Evolutionary conservation across 202 grass and related monocot species (phyloP), one percentile per base, ranked within the genome.

Genomic region (Brachypodium distachyon): DNA sequence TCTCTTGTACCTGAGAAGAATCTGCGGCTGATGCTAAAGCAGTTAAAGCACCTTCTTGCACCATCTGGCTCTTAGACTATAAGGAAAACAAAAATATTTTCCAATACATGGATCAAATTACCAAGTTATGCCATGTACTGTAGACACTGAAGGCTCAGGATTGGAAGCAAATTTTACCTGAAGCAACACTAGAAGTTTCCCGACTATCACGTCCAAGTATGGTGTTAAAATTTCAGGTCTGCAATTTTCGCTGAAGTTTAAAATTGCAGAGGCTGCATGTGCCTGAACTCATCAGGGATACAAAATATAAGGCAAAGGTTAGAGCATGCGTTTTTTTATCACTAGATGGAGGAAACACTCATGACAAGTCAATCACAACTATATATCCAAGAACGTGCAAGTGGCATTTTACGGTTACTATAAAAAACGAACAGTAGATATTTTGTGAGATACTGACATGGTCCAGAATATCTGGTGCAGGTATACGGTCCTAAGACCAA

Each of bases 1-100:
- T 19, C 37, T 39, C 22, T 82, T 57, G 47, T 93, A 97, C 90
- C 79, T 72, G 87, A 61, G 80, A 91, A 74, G 90, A 84, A 91
- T 93, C 94, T 44, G 94, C 90, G 70, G 90, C 88, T 68, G 88
- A 87, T 48, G 94, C 87, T 83, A 97, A 87, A 86, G 94, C 94
- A 22, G 94, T 93, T 77, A 93, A 84, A 81, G 94, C 90, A 79
- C 71, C 88, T 85, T 97, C 94, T 93, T 93, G 90, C 67, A 97
- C 90, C 88, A 97, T 97, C 74, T 89, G 94, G 54, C 83, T 97
- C 78, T 86, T 90, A 91, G 87, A 82, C 94, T 97, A 70, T 57
- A 76, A 56, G n/a, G 12, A 70, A 79, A 82, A 39, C 38, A 85
- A 48, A 83, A 28, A 77, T 49, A 34, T 9, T 74, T 78, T 77